Evolutionary conservation across 2,329 filamentous ascomycete species (phyloP).

Genomic region (Talaromyces sp.): DNA sequence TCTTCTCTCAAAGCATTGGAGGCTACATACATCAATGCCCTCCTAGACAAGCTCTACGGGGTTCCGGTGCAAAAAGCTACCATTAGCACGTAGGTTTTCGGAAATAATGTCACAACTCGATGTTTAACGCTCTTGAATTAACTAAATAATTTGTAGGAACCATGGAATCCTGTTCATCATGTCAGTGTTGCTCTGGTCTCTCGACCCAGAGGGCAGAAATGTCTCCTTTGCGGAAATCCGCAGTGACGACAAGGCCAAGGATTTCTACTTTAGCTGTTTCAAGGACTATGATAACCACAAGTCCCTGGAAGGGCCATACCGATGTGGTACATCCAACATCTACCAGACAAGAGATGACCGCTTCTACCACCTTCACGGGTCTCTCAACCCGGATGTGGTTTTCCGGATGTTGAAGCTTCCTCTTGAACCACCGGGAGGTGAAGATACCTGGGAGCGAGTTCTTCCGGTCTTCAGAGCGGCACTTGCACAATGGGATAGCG

Average conservation of each 20-base stretch:
- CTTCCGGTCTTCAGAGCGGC: neutral
- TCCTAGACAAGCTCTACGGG: conserved; percentile 2
- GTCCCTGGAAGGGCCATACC: conserved; percentile 1
- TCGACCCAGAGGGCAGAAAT: conserved; percentile 5
- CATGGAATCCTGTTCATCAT: conserved; percentile 4
- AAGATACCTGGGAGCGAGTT: conserved; percentile 1
- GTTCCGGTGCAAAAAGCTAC: neutral
- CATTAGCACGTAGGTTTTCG: neutral
- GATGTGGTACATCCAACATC: conserved; percentile 2
- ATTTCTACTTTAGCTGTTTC: neutral
- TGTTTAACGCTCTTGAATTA: neutral
- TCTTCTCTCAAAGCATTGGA: conserved; percentile 4
- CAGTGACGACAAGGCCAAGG: neutral
- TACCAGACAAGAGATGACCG: conserved; percentile 2
- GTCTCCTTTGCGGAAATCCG: conserved; percentile 4
- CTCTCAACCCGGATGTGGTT: conserved; percentile 2
- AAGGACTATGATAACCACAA: conserved; percentile 3
- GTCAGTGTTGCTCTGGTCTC: conserved; percentile 5
- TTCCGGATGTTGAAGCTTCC: conserved; percentile 2
- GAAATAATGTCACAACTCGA: neutral
- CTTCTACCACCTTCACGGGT: conserved; percentile 3
- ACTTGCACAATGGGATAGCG: conserved; percentile 1
- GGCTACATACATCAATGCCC: conserved; percentile 4
- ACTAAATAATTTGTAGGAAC: neutral
- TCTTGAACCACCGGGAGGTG: neutral